Percentiles rank a stretch among this genome's conserved stretches.
phyloP scores from a whole-genome alignment of 2,329 filamentous ascomycete genomes.

The Tolypocladium ovalisporum region DNA sequence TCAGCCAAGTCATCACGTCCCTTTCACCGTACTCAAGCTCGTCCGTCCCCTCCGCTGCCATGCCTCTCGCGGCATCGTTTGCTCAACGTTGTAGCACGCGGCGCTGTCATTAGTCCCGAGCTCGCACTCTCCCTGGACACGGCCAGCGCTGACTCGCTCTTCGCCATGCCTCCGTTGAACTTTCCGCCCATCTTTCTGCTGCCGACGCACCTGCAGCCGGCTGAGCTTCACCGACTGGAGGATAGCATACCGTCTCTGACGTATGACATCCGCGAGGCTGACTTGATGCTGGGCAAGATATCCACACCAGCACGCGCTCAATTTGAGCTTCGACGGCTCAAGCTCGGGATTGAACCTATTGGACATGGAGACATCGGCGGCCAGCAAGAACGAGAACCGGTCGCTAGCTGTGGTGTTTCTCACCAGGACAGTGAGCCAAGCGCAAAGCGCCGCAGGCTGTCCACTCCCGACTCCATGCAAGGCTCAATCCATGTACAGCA shows the following conservation, averaged over 20 bases:
- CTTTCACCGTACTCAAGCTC: neutral
- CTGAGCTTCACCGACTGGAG: constrained; percentile 54
- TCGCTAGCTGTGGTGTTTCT: neutral
- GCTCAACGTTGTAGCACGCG: neutral
- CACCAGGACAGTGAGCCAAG: constrained; percentile 1
- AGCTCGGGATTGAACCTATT: constrained; percentile 42
- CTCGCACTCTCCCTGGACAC: too few relatives aligned
- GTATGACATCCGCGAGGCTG: constrained; percentile 60
- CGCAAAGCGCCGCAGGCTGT: constrained; percentile 10
- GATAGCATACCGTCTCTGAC: constrained; percentile 56
- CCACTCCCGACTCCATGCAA: neutral
- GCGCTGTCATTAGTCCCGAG: neutral
- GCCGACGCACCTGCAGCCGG: constrained; percentile 52
- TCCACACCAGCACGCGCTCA: constrained; percentile 57
- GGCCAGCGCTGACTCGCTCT: too few relatives aligned
- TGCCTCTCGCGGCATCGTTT: neutral
- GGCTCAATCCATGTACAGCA: neutral
- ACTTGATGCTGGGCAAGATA: constrained; percentile 65
- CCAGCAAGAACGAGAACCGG: neutral
- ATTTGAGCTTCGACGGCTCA: constrained; percentile 64
- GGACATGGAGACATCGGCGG: neutral
- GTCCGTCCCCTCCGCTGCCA: neutral
- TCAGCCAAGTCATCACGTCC: neutral
- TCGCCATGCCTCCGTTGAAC: constrained; percentile 12
- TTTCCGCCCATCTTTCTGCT: constrained; percentile 64